Conservation (phyloP, 768 basidiomycete species). For the Phlebiopsis gigantea region DNA sequence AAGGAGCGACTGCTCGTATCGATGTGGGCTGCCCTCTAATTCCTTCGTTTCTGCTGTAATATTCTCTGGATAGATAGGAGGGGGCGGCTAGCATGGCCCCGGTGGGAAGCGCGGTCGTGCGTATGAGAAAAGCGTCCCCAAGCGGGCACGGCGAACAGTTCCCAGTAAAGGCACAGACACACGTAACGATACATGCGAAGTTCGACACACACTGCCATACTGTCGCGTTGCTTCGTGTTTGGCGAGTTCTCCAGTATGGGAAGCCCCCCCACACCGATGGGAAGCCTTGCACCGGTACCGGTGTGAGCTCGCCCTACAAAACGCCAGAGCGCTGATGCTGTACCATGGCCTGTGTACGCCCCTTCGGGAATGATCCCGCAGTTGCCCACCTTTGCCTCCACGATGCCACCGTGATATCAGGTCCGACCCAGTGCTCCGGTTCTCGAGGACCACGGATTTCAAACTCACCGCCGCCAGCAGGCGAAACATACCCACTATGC, state of each 20-base stretch:
- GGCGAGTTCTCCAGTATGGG: not conserved
- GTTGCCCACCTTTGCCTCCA: not conserved
- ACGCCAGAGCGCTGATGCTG: not conserved
- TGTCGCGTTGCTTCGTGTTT: not conserved
- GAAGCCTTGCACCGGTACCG: conserved; percentile 11
- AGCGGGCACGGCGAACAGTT: not conserved
- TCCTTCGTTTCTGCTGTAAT: too few relatives aligned
- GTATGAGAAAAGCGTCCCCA: not conserved
- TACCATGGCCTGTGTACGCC: not conserved
- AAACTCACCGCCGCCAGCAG: not conserved
- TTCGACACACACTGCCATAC: not conserved
- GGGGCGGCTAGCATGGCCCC: not conserved
- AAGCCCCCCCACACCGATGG: conserved; percentile 9
- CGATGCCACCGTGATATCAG: conserved; percentile 1
- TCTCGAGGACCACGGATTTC: not conserved
- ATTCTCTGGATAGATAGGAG: too few relatives aligned
- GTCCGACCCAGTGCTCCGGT: not conserved
- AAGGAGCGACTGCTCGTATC: too few relatives aligned
- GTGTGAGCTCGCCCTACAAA: not conserved
- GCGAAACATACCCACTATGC: not conserved
- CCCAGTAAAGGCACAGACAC: conserved; percentile 3
- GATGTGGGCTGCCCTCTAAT: too few relatives aligned
- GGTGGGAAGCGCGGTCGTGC: not conserved
- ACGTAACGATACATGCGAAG: not conserved
- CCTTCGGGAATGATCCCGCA: conserved; percentile 1